phyloP scores from a whole-genome alignment of 2,329 filamentous ascomycete genomes.

The Aureobasidium vineae region DNA sequence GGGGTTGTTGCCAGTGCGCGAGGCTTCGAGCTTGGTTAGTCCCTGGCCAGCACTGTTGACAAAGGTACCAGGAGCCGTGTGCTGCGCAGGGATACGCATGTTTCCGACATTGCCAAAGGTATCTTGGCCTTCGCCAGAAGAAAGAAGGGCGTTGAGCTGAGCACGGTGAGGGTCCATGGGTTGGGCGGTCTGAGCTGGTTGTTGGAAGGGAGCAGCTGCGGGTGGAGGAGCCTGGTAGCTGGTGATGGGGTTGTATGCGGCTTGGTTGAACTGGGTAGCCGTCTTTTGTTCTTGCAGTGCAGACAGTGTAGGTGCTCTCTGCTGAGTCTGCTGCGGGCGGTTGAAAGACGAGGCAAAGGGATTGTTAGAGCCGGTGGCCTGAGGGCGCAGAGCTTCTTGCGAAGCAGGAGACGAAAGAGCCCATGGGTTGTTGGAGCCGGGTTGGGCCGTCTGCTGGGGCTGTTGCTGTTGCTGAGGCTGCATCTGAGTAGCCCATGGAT shows the following conservation, averaged over 20 bases:
- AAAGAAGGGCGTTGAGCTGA: constrained; percentile 80
- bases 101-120: constrained; percentile 98
- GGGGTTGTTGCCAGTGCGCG: constrained; percentile 77
- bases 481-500: constrained; percentile 42
- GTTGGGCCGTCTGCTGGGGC: constrained; percentile 63
- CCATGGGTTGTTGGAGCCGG: constrained; percentile 95
- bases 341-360: constrained; percentile 78
- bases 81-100: constrained; percentile 89
- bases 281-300: constrained; percentile 82
- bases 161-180: constrained; percentile 59
- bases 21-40: constrained; percentile 66
- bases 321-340: constrained; percentile 54
- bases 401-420: constrained; percentile 57
- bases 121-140: constrained; percentile 87
- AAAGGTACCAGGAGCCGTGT: constrained; percentile 93
- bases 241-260: constrained; percentile 47
- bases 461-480: constrained; percentile 50
- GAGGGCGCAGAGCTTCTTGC: constrained; percentile 67
- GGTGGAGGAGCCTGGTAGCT: constrained; percentile 50
- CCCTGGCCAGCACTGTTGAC: constrained; percentile 91
- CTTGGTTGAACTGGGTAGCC: constrained; percentile 59
- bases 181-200: constrained; percentile 34
- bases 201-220: constrained; percentile 45
- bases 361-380: constrained; percentile 95
- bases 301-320: constrained; percentile 67